Conservation (phyloP, 495 filamentous ascomycete genomes). For the Penicillium herquei region DNA sequence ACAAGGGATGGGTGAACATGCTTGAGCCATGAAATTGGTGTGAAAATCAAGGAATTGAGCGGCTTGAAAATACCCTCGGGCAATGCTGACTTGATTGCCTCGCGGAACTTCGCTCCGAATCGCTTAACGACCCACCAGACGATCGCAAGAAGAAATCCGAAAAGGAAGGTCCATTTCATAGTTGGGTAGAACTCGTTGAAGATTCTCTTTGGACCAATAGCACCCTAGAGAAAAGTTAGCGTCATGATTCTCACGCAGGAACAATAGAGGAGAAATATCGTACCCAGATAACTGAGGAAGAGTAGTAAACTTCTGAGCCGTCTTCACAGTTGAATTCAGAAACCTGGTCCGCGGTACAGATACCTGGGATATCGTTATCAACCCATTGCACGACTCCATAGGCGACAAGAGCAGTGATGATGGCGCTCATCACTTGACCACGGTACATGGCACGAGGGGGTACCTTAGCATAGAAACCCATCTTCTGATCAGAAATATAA, state of each 20-base stretch:
- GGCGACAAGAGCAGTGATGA: background rate
- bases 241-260: background rate
- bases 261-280: background rate
- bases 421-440: background rate
- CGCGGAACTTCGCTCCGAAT: background rate
- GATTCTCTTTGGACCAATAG: constrained; percentile 1
- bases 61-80: background rate
- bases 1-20: background rate
- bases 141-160: background rate
- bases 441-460: background rate
- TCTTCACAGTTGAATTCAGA: background rate
- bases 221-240: background rate
- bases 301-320: background rate
- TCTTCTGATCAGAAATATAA: background rate
- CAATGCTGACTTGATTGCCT: background rate
- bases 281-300: background rate
- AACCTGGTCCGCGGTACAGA: background rate
- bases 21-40: constrained; percentile 1
- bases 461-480: background rate
- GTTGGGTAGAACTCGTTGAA: background rate
- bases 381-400: background rate
- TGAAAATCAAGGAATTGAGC: background rate
- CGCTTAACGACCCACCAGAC: background rate
- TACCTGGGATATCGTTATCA: background rate
- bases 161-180: background rate